Conservation (phyloP, 768 basidiomycete genomes). For the Calocera viscosa region DNA sequence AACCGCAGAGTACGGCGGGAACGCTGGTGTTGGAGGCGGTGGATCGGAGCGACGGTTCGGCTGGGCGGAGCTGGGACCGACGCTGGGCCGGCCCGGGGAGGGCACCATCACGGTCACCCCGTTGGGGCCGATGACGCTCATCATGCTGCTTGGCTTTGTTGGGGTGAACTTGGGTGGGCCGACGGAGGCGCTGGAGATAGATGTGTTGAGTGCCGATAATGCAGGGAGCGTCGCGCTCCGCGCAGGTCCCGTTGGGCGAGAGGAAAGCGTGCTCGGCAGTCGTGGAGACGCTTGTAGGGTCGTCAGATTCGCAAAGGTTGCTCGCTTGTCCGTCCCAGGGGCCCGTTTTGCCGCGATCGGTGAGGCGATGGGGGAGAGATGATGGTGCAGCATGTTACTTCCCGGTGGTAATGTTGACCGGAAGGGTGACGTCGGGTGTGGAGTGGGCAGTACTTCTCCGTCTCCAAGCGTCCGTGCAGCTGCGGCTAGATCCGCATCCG, state of each 20-base stretch:
- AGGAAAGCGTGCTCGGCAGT: neutral
- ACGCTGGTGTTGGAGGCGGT: slow-evolving; percentile 53
- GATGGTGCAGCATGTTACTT: neutral
- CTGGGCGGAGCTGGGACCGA: slow-evolving; percentile 11
- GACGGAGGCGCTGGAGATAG: neutral
- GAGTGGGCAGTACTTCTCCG: slow-evolving; percentile 50
- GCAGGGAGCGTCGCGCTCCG: neutral
- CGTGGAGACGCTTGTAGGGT: neutral
- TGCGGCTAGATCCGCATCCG: slow-evolving; percentile 19
- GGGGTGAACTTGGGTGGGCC: neutral
- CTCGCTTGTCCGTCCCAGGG: neutral
- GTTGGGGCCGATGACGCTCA: neutral
- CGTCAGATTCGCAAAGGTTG: neutral
- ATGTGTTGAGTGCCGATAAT: neutral
- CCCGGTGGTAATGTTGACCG: neutral
- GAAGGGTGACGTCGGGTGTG: slow-evolving; percentile 49
- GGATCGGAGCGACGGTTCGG: slow-evolving; percentile 22
- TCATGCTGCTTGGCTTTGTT: neutral
- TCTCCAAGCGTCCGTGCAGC: slow-evolving; percentile 24
- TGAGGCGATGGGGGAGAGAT: neutral
- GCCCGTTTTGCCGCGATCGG: neutral
- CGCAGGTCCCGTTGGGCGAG: neutral
- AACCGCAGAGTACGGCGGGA: slow-evolving; percentile 50
- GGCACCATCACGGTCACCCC: neutral
- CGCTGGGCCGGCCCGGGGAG: neutral